Evolutionary conservation across 2,329 filamentous ascomycete genomes (phyloP), one percentile per base, ranked within the genome.

Genomic region (Calonectria montana): DNA sequence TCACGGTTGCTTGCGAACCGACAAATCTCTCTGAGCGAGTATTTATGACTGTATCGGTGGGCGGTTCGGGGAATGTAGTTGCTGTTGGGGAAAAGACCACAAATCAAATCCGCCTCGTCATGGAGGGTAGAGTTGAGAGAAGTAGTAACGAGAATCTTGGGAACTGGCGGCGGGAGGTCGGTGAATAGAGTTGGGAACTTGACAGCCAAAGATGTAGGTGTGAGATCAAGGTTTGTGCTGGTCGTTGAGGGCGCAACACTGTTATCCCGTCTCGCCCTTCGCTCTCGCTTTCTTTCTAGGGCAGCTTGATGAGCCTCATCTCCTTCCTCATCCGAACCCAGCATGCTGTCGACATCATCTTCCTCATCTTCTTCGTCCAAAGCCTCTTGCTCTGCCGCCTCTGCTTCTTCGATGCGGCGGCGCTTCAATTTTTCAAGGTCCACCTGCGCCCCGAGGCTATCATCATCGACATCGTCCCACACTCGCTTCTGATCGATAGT

Each of bases 131-230:
- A 95, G 85, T 98, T 96, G 79, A 98, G 88, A 15, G 92, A 94
- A 9, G 97, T 98, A 0, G 97, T 99, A 80, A 99, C 90, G 45
- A 99, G 91, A 74, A 98, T 92, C 84, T 98, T 97, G 64, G 97
- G 96, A 71, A 85, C 84, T 68, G 87, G 89, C 59, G 87, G 90
- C 39, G 87, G 90, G 77, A 88, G 82, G 62, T 91, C 90, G 72
- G 85, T 86, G 80, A 93, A 93, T 41, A 93, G 87, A 1, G 87
- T 86, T 31, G 91, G 90, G 78, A 93, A 93, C 79, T 92, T 91
- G 75, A 87, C 84, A 16, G 89, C 84, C 43, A 92, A 85, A 9
- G 89, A 89, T 31, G 89, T 84, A 2, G 91, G 91, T 10, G 91
- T 91, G 57, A 92, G 84, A 76, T 92, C 91, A 73, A 92, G 87